Evolutionary conservation across 2,329 filamentous ascomycete genomes (phyloP), one percentile per base, ranked within the genome.

Genomic region (Aspergillus luchuensis): DNA sequence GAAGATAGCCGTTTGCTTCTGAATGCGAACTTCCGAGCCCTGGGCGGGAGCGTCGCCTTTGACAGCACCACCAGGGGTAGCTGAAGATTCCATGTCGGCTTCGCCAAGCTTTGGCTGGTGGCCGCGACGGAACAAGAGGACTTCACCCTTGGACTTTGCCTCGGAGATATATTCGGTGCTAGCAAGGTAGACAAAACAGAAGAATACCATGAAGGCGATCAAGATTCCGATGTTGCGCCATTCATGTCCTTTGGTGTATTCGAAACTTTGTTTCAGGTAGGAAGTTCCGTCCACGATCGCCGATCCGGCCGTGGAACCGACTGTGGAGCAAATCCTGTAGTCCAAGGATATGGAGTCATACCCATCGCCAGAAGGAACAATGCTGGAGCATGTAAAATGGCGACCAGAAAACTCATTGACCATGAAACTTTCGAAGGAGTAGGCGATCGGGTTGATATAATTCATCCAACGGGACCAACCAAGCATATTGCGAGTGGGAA

Each of bases 401-500:
- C 87, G 84, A 57, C 79, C 77, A 66, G 85, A 73, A 64, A 95
- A 95, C 74, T 96, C 91, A 75, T 95, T 95, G 64, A 91, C 83
- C 82, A 94, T 89, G 19, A 96, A 81, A 0, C 87, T 80, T 73
- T 96, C 91, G 67, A 95, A 96, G 0, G 87, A 86, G 64, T 94
- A 95, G 1, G 85, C 85, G 4, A 95, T 82, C 5, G 90, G 90
- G 62, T 94, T 88, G 36, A 93, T 78, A 72, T 90, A 92, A 71
- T 88, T 89, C 59, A 95, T 85, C 91, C 91, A 96, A 59, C 86
- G 82, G 68, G 89, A 89, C 90, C 91, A 96, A 1, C 79, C 84
- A 6, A 88, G 82, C 89, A 91, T 94, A 76, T 93, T 65, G 3
- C 63, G 67, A 3, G 68, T 67, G 0, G 76, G 76, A 11, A 79